phyloP scores from a whole-genome alignment of 176 grass and related monocot genomes.

The Ampelocalamus luodianensis region DNA sequence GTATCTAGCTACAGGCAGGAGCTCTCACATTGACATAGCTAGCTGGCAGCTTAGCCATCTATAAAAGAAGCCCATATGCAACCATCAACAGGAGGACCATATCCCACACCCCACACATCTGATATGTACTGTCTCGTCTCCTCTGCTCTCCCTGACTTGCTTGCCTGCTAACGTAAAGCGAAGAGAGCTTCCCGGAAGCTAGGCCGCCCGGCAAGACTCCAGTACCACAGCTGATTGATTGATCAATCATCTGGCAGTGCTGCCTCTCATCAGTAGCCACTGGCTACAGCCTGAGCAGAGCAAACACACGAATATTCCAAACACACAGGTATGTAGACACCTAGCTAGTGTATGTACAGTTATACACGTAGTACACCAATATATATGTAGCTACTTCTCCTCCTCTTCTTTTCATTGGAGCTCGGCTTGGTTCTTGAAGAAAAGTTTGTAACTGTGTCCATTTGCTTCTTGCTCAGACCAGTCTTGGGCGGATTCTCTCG shows the following conservation, averaged over 20 bases:
- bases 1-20: neutral
- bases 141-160: neutral
- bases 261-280: neutral
- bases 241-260: constrained; percentile 39
- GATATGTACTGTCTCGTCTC: constrained; percentile 39
- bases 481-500: neutral
- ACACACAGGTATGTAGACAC: constrained; percentile 18
- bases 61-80: constrained; percentile 60
- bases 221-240: constrained; percentile 32
- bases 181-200: constrained; percentile 37
- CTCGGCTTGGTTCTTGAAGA: constrained; percentile 19
- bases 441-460: neutral
- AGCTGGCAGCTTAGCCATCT: constrained; percentile 36
- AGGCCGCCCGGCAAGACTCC: neutral
- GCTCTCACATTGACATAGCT: neutral
- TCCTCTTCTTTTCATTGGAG: constrained; percentile 10
- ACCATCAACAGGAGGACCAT: constrained; percentile 54
- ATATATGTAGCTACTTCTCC: neutral
- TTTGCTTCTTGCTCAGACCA: constrained; percentile 4
- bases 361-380: neutral
- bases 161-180: constrained; percentile 30
- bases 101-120: constrained; percentile 42
- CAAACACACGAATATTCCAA: neutral
- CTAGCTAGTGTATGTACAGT: neutral
- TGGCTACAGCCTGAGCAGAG: neutral